Evolutionary conservation across 108 stramenopile species (phyloP).

Genomic region (Cyclostephanos tholiformis): DNA sequence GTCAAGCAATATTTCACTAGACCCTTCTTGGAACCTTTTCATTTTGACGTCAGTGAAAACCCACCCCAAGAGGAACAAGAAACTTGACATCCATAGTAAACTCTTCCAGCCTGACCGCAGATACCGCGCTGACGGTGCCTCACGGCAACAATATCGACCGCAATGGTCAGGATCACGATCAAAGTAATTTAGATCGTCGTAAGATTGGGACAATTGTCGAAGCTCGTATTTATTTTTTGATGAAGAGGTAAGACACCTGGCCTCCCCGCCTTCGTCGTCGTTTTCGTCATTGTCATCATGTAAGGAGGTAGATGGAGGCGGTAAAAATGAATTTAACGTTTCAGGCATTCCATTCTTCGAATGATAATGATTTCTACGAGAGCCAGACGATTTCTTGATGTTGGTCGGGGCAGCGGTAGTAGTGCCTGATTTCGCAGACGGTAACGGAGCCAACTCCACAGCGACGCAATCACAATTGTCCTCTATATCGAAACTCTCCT

Average conservation of each 20-base stretch:
- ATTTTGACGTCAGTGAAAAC: slow-evolving; percentile 29
- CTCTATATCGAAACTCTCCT: slow-evolving; percentile 15
- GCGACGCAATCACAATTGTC: slow-evolving; percentile 4
- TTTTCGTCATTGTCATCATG: background rate
- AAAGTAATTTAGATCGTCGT: slow-evolving; percentile 35
- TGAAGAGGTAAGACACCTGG: slow-evolving; percentile 8
- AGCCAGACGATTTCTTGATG: no score
- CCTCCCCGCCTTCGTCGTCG: slow-evolving; percentile 9
- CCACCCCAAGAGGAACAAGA: slow-evolving; percentile 31
- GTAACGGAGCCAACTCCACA: slow-evolving; percentile 25
- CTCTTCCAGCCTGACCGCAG: slow-evolving; percentile 28
- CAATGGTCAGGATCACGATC: slow-evolving; percentile 16
- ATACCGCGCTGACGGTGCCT: background rate
- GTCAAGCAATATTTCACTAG: background rate
- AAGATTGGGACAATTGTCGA: slow-evolving; percentile 10
- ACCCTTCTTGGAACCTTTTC: slow-evolving; percentile 26
- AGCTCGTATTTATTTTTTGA: background rate
- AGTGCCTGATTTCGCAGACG: background rate
- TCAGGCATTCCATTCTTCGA: background rate
- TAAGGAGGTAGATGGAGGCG: background rate
- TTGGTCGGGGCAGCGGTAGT: no score
- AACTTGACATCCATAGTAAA: slow-evolving; percentile 19
- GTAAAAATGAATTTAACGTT: background rate
- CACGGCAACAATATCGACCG: slow-evolving; percentile 9
- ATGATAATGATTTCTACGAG: background rate